These are phyloP conservation scores for Sporobolomyces phaffii DNA, from an alignment of 768 basidiomycete species.

Conservation along the genomic window DNA sequence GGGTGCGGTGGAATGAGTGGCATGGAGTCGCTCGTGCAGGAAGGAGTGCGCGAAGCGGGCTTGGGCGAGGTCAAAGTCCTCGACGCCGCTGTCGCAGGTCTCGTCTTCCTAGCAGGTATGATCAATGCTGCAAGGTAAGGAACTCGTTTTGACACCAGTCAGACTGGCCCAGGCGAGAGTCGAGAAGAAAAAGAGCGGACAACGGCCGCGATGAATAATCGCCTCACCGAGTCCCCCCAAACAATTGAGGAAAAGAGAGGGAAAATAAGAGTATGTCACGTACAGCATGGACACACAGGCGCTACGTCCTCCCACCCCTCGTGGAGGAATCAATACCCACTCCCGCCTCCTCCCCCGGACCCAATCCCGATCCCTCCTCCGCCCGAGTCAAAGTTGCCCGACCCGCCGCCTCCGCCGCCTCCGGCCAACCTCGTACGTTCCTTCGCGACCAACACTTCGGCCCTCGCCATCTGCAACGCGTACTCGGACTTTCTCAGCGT, in stretches of 20 bases:
- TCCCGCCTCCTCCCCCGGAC: neutral
- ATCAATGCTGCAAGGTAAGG: too few relatives aligned
- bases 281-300: too few relatives aligned
- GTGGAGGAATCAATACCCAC: constrained; percentile 11
- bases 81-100: constrained; percentile 27
- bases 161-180: too few relatives aligned
- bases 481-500: neutral
- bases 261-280: too few relatives aligned
- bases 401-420: neutral
- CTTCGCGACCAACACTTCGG: constrained; percentile 5
- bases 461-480: neutral
- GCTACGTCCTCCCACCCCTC: too few relatives aligned
- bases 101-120: constrained; percentile 29
- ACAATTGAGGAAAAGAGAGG: too few relatives aligned
- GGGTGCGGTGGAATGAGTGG: constrained; percentile 38
- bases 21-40: constrained; percentile 29
- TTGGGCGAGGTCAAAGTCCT: constrained; percentile 32
- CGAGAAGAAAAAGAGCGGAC: too few relatives aligned
- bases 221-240: too few relatives aligned
- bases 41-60: constrained; percentile 28
- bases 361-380: neutral
- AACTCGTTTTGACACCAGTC: too few relatives aligned
- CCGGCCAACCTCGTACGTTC: constrained; percentile 14
- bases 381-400: neutral
- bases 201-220: too few relatives aligned